Evolutionary conservation across 1,284 basidiomycete species (phyloP).

Genomic region (Fistulinella cinereoalba): DNA sequence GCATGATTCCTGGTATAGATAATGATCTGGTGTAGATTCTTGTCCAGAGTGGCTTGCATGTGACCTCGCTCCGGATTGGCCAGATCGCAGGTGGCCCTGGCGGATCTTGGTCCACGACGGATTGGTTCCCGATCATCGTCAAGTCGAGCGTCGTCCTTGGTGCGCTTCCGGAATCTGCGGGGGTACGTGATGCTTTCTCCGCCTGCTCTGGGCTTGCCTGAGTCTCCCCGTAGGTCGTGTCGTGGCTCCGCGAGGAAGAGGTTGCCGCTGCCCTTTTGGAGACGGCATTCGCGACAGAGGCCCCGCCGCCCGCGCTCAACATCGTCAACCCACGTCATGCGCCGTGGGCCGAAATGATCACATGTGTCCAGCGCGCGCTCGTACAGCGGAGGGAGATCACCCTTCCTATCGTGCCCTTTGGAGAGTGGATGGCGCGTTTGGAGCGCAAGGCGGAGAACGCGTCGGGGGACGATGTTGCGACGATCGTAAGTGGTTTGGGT

Average conservation of each 20-base stretch:
- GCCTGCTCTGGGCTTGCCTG: not conserved
- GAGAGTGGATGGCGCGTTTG: constrained; percentile 24
- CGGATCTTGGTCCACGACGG: constrained; percentile 30
- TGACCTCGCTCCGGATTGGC: constrained; percentile 30
- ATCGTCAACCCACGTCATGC: constrained; percentile 24
- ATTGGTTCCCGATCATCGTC: constrained; percentile 33
- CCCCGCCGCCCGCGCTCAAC: constrained; percentile 15
- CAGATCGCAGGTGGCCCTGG: constrained; percentile 27
- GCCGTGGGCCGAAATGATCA: constrained; percentile 16
- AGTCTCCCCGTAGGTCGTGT: constrained; percentile 10
- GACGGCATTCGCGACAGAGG: constrained; percentile 7
- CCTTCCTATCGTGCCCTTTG: constrained; percentile 24
- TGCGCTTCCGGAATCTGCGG: constrained; percentile 25
- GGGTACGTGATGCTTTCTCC: constrained; percentile 21
- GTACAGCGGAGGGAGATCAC: constrained; percentile 3
- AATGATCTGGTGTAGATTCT: constrained; percentile 17
- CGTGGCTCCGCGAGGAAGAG: constrained; percentile 24
- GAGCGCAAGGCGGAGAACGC: constrained; percentile 19
- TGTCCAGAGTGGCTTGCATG: constrained; percentile 19
- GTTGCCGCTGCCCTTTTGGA: constrained; percentile 21
- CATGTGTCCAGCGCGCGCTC: constrained; percentile 11
- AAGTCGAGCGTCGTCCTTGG: constrained; percentile 26
- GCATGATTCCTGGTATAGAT: not conserved
- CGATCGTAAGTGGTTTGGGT: constrained; percentile 25
- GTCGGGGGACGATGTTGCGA: constrained; percentile 11